A percentile compares a stretch with the other conserved stretches of the same genome.
These are phyloP conservation scores for Carnegiea gigantea DNA, from an alignment of 179 eudicot genomes.

Conservation along the genomic window DNA sequence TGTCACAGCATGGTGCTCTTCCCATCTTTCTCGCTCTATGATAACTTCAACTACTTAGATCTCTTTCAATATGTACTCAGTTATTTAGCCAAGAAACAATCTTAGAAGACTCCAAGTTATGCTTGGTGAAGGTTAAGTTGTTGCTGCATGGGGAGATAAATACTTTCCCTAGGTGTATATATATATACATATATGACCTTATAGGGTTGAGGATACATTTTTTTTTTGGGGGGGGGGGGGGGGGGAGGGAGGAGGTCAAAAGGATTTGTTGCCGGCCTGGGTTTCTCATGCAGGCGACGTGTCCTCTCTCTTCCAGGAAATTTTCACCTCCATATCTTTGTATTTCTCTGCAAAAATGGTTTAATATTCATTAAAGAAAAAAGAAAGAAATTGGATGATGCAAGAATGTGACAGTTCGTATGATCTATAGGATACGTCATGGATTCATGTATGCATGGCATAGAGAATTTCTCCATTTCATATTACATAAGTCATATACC, in stretches of 20 bases:
- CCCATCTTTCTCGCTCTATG: conserved; percentile 9
- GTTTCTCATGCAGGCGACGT: conserved; percentile 51
- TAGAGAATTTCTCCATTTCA: conserved; percentile 4
- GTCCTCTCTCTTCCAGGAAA: conserved; percentile 40
- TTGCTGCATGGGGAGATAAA: neutral
- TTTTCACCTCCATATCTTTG: neutral
- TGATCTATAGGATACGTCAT: neutral
- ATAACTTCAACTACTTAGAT: too few relatives aligned
- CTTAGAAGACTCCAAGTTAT: neutral
- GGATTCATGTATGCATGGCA: neutral
- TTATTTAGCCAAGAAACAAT: neutral
- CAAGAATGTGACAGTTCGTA: neutral
- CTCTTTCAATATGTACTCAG: too few relatives aligned
- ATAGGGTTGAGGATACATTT: too few relatives aligned
- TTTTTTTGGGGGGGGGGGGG: too few relatives aligned
- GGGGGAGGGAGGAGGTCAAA: conserved; percentile 36
- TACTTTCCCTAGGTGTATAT: neutral
- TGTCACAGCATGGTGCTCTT: conserved; percentile 26
- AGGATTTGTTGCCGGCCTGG: conserved; percentile 56
- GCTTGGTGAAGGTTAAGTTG: neutral
- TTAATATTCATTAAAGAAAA: neutral
- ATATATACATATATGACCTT: neutral
- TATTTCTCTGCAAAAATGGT: neutral
- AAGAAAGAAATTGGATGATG: neutral
- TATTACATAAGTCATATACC: conserved; percentile 2